Conservation (phyloP, 164 flowering plant genomes). For the Amborella trichopoda region DNA sequence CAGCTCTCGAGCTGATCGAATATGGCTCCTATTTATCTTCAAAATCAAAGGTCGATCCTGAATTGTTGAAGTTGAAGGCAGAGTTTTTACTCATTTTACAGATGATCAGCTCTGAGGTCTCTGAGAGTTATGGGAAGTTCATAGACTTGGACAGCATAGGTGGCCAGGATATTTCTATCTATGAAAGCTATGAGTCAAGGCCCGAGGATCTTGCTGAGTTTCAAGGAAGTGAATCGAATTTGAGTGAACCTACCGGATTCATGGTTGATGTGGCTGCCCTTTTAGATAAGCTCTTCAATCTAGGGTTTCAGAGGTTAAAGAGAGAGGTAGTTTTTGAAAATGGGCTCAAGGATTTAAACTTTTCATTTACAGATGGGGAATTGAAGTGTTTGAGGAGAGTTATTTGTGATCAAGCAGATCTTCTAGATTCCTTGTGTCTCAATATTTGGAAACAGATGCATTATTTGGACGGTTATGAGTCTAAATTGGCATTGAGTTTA, state of each 20-base stretch:
- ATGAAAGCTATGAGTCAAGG: constrained; percentile 16
- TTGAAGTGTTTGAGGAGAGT: constrained; percentile 35
- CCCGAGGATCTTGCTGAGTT: constrained; percentile 16
- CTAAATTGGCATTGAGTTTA: constrained; percentile 42
- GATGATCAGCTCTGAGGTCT: constrained; percentile 30
- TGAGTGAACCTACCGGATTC: no score
- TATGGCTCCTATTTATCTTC: constrained; percentile 26
- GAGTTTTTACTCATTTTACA: constrained; percentile 65
- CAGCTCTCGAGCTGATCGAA: constrained; percentile 49
- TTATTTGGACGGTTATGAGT: constrained; percentile 25
- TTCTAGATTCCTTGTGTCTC: constrained; percentile 61
- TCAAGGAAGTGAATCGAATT: no score
- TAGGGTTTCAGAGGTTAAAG: constrained; percentile 48
- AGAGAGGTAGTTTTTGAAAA: constrained; percentile 14
- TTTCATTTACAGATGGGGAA: constrained; percentile 37
- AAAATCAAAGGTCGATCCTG: constrained; percentile 44
- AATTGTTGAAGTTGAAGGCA: constrained; percentile 35
- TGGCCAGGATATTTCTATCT: constrained; percentile 8
- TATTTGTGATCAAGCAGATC: constrained; percentile 42
- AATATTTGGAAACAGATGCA: constrained; percentile 54
- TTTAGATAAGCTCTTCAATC: constrained; percentile 30
- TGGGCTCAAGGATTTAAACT: not conserved
- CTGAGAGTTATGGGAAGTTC: constrained; percentile 12
- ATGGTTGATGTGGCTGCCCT: constrained; percentile 21
- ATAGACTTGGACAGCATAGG: constrained; percentile 18